These are phyloP conservation scores for Dentipellis fragilis DNA, from an alignment of 768 basidiomycete genomes.

Conservation along the genomic window DNA sequence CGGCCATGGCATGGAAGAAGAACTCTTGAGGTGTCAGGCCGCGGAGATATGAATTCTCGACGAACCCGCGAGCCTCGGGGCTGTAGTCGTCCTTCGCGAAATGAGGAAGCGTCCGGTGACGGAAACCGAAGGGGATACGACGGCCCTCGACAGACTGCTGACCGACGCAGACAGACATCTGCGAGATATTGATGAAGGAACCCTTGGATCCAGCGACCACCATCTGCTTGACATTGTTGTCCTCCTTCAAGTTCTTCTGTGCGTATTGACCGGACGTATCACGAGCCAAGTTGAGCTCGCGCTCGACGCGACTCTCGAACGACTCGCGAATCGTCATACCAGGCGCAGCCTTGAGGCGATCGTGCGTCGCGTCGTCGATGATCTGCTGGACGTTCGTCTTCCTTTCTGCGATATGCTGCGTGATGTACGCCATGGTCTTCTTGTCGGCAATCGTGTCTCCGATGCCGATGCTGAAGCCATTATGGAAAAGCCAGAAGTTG, in stretches of 20 bases:
- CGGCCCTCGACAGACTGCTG: conserved; percentile 98
- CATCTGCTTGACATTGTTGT: conserved; percentile 99
- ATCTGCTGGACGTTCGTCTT: conserved; percentile 73
- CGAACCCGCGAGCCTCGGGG: conserved; percentile 95
- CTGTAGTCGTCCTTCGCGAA: conserved; percentile 99
- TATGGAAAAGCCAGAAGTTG: conserved; percentile 98
- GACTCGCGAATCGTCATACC: conserved; percentile 99
- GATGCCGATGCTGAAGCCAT: conserved; percentile 98
- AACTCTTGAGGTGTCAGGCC: conserved; percentile 97
- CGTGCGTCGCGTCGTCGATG: conserved; percentile 77
- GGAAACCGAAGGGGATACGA: conserved; percentile 97
- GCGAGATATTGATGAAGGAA: conserved; percentile 99
- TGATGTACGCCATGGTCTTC: conserved; percentile 81
- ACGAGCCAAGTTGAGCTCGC: conserved; percentile 88
- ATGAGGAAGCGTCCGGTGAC: conserved; percentile 91
- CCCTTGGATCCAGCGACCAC: conserved; percentile 98
- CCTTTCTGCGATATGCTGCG: conserved; percentile 67
- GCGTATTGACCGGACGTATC: conserved; percentile 93
- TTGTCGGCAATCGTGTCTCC: conserved; percentile 95
- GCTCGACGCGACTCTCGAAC: conserved; percentile 88
- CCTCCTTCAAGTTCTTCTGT: conserved; percentile 95
- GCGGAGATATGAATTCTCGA: conserved; percentile 96
- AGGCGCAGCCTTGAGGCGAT: conserved; percentile 79
- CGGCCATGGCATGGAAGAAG: conserved; percentile 99
- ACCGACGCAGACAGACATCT: conserved; percentile 99